Base-by-base conservation (phyloP, 169 alveolate species). In the Plasmodium inui region DNA sequence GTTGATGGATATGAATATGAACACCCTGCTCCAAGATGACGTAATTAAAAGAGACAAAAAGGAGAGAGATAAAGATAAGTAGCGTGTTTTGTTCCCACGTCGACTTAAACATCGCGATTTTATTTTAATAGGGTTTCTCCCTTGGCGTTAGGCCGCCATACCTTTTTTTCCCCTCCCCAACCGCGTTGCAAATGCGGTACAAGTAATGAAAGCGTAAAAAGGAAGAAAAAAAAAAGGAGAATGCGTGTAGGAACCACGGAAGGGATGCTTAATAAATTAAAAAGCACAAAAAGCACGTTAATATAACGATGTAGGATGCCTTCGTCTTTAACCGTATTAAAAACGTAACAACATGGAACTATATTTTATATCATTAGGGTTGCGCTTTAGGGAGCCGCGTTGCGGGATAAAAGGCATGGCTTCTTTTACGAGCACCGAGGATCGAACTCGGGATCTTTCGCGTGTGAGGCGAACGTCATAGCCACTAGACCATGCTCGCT, bases 401-500 rank as follows among this genome's bases (percentile, higher is more conserved):
- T n/a, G n/a, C n/a, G n/a, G n/a, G n/a, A 55, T 34, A 72, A 50
- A 50, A 50, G 17, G 53, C 44, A 6, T 37, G 8, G 8, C 44
- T 19, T 67, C 22, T 67, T 67, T 10, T 97, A 97, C 98, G 98
- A 97, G 98, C 97, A 97, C 98, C 98, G 98, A 97, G 98, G 98
- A 95, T 97, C 98, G 98, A 97, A 97, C 98, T 97, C 98, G 98
- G 98, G 98, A 97, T 96, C 98, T 97, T 96, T 97, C 97, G 98
- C 98, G 98, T 97, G 98, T 97, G 95, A 97, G 97, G 98, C 98
- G 97, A 97, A 96, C 98, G 98, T 97, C 98, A 97, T 97, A 97
- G 97, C 98, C 98, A 97, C 98, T 97, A 97, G 98, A 97, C 98
- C 98, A 97, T 97, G 97, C 98, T 97, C 98, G 98, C 98, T 95